phyloP scores from a whole-genome alignment of 1,284 basidiomycete species.

The Moniliophthora roreri region DNA sequence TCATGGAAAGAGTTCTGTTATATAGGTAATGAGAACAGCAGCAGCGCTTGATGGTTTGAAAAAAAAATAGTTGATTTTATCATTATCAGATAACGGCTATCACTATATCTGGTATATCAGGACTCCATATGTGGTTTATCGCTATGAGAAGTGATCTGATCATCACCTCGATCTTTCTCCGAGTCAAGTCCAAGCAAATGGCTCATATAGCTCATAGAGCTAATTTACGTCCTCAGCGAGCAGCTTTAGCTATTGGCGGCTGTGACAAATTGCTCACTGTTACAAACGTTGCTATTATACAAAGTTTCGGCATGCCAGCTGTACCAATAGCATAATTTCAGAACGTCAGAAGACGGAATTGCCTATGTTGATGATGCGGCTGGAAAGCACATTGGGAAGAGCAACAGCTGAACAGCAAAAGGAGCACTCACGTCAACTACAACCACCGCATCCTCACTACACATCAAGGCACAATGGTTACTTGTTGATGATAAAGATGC shows the following conservation, averaged over 20 bases:
- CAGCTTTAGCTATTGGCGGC: slow-evolving; percentile 21
- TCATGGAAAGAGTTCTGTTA: slow-evolving; percentile 6
- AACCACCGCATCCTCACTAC: slow-evolving; percentile 55
- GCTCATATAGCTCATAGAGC: slow-evolving; percentile 31
- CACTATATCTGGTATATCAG: neutral
- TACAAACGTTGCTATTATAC: no score
- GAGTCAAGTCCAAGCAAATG: slow-evolving; percentile 22
- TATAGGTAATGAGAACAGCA: no score
- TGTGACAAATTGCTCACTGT: slow-evolving; percentile 11
- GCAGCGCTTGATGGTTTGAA: no score
- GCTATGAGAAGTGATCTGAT: neutral
- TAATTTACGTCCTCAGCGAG: slow-evolving; percentile 18
- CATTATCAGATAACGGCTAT: neutral
- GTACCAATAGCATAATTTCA: slow-evolving; percentile 13
- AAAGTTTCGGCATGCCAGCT: neutral
- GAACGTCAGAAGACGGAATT: slow-evolving; percentile 35
- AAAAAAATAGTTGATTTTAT: no score
- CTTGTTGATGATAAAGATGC: slow-evolving; percentile 20
- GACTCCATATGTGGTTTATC: neutral
- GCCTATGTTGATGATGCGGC: slow-evolving; percentile 20
- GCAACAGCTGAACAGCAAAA: slow-evolving; percentile 15
- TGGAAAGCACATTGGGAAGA: no score
- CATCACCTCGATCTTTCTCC: slow-evolving; percentile 20
- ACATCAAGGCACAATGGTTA: slow-evolving; percentile 39
- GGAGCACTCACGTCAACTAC: slow-evolving; percentile 43